Base-by-base conservation (phyloP, 2,329 filamentous ascomycete genomes). In the Cladophialophora bantiana region DNA sequence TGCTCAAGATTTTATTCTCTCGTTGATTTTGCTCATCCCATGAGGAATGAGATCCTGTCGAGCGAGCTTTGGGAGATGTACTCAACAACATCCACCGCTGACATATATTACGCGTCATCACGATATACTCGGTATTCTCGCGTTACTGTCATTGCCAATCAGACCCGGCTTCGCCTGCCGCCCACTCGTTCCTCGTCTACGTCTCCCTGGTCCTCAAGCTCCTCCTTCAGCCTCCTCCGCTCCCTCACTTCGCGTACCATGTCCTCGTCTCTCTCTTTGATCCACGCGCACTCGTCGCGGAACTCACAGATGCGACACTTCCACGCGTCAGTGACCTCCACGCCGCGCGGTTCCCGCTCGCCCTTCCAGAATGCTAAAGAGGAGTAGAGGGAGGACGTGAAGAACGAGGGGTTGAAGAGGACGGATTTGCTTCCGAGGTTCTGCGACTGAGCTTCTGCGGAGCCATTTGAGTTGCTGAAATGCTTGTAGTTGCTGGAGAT, bases 311-410 rank as follows among this genome's bases (percentile, higher is more conserved):
- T 87, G 20, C 88, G 82, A 76, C 94, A 98, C 77, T 97, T 98
- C 80, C 90, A 96, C 0, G 92, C 91, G 72, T 97, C 94, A 74
- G 94, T 89, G 6, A 96, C 85, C 6, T 87, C 84, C 2, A 97
- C 94, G 0, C 94, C 94, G 7, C 84, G 83, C 0, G 93, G 88
- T 58, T 85, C 80, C 15, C 94, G 82, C 72, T 90, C 83, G 0
- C 94, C 94, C 36, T 86, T 87, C 94, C 94, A 98, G 93, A 93
- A 97, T n/a, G 83, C 77, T 85, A 97, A 88, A 70, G 91, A 89
- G 2, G 87, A 83, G 0, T 79, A 75, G 2, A 97, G 76, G 75
- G 96, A 96, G 1, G 77, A 78, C 10, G 89, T 84, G 52, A 97
- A 80, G 2, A 83, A 83, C 0, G 82, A 77, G 0, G 84, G 81